These are phyloP conservation scores for Wilcoxina mikolae DNA, from an alignment of 495 filamentous ascomycete species.

Conservation along the genomic window DNA sequence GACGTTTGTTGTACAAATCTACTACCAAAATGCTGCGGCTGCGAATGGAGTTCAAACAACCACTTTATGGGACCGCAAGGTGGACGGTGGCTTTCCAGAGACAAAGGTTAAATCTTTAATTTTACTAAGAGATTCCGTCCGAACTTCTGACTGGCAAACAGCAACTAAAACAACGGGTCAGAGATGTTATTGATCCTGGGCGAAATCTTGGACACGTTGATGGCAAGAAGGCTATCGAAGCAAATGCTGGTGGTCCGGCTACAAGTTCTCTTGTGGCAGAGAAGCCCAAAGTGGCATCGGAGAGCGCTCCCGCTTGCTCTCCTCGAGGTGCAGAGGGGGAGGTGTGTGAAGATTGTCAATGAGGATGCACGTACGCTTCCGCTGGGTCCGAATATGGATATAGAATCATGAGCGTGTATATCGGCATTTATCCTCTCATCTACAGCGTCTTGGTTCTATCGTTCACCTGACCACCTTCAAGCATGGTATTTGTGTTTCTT, in stretches of 20 bases:
- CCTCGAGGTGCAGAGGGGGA: not conserved
- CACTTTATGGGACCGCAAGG: slow-evolving; percentile 77
- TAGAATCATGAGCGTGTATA: too few species aligned
- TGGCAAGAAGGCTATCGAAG: slow-evolving; percentile 26
- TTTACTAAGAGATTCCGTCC: slow-evolving; percentile 39
- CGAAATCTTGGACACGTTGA: slow-evolving; percentile 75
- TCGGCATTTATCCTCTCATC: too few species aligned
- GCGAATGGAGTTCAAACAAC: slow-evolving; percentile 29
- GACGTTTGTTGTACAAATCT: slow-evolving; percentile 57
- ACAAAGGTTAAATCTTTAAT: slow-evolving; percentile 25
- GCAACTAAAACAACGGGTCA: slow-evolving; percentile 70
- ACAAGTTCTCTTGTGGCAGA: not conserved
- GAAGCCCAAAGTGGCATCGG: not conserved
- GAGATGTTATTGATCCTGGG: slow-evolving; percentile 65
- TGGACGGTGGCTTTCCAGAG: slow-evolving; percentile 81
- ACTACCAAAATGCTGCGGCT: slow-evolving; percentile 25
- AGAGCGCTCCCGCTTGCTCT: not conserved
- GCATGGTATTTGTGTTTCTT: too few species aligned
- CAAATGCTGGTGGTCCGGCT: not conserved
- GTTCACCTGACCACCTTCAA: too few species aligned
- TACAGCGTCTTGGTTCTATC: too few species aligned
- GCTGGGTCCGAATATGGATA: too few species aligned
- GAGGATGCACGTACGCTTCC: not conserved
- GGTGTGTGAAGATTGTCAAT: slow-evolving; percentile 7
- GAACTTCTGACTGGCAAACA: slow-evolving; percentile 10